These are phyloP conservation scores for Cucurbita ficifolia DNA, from an alignment of 306 rosid species.

Conservation along the genomic window DNA sequence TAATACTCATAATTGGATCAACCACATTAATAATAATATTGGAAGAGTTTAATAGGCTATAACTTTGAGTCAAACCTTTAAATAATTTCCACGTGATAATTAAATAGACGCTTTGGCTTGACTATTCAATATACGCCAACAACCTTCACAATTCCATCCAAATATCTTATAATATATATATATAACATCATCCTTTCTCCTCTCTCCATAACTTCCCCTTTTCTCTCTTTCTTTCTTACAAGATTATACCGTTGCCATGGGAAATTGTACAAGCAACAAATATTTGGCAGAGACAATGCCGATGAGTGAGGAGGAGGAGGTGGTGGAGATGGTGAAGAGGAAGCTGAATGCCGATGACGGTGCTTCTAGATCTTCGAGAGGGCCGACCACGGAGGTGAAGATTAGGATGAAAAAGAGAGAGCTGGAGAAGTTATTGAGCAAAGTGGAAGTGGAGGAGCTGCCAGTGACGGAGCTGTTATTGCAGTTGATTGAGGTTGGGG, in stretches of 20 bases:
- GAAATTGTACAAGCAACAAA: not conserved
- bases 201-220: not conserved
- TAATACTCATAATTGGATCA: no score
- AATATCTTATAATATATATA: not conserved
- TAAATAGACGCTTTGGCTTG: not conserved
- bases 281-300: not conserved
- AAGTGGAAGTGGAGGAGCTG: not conserved
- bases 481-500: not conserved
- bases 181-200: not conserved
- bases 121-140: not conserved
- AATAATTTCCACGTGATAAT: not conserved
- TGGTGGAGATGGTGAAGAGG: not conserved
- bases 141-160: not conserved
- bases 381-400: not conserved
- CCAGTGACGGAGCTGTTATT: not conserved
- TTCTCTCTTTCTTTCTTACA: not conserved
- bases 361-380: not conserved
- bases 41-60: not conserved
- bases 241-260: not conserved
- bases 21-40: not conserved
- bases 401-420: slow-evolving; percentile 2
- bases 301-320: not conserved
- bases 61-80: not conserved
- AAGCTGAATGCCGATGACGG: not conserved
- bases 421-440: not conserved